These are phyloP conservation scores for Cryptomeria japonica DNA, from an alignment of 75 land plant species.

Conservation along the genomic window DNA sequence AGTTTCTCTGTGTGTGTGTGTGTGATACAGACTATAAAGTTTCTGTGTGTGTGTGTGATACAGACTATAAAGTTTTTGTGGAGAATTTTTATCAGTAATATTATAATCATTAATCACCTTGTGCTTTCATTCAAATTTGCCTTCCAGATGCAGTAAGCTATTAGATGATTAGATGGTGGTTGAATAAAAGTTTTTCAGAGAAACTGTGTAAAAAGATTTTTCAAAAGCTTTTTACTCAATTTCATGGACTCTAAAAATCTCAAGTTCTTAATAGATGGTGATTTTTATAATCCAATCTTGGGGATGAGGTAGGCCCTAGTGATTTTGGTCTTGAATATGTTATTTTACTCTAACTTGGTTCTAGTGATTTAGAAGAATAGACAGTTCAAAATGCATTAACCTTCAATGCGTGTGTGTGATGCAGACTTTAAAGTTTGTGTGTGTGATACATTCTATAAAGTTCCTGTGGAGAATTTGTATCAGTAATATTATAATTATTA, in stretches of 20 bases:
- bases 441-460: background rate
- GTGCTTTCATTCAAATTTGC: background rate
- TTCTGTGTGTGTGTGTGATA: background rate
- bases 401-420: background rate
- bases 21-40: background rate
- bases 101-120: background rate
- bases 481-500: background rate
- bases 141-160: background rate
- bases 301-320: background rate
- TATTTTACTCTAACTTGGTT: background rate
- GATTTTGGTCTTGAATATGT: background rate
- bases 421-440: background rate
- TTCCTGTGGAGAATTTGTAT: background rate
- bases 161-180: background rate
- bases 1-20: background rate
- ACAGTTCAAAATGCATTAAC: background rate
- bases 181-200: background rate
- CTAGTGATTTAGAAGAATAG: background rate
- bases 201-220: no score
- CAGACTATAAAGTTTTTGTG: background rate
- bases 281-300: background rate
- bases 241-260: no score
- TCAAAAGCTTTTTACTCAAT: no score
- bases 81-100: background rate
- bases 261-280: background rate